phyloP scores from a whole-genome alignment of 257 asterid species.

The Catharanthus roseus region DNA sequence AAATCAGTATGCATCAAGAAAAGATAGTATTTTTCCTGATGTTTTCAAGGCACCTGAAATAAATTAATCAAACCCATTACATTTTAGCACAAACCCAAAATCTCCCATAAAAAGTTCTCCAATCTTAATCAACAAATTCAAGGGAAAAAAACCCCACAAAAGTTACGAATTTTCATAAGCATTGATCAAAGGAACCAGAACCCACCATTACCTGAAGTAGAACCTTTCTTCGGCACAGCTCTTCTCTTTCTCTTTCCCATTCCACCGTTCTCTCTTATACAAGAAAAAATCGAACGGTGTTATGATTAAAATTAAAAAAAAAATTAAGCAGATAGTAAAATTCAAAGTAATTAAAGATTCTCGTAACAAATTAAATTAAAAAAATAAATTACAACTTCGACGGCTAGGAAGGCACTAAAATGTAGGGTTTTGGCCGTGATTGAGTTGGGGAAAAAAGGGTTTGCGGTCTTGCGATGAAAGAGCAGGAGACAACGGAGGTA shows the following conservation, averaged over 20 bases:
- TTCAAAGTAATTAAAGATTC: not conserved
- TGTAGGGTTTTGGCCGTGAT: conserved; percentile 16
- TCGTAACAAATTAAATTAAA: not conserved
- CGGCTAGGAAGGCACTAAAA: conserved; percentile 5
- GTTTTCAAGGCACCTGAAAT: not conserved
- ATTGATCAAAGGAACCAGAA: not conserved
- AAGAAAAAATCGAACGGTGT: not conserved
- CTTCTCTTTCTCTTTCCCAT: conserved; percentile 44
- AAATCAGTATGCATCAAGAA: not conserved
- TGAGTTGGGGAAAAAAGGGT: conserved; percentile 14
- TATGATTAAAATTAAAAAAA: not conserved
- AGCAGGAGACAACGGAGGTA: conserved; percentile 25
- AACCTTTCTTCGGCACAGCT: conserved; percentile 24
- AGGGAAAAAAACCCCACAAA: not conserved
- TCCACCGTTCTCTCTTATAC: conserved; percentile 7
- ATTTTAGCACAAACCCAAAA: not conserved
- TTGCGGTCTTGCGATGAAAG: conserved; percentile 18
- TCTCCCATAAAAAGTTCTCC: not conserved
- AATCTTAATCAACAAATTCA: not conserved
- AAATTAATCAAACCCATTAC: not conserved
- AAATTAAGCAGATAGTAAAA: not conserved
- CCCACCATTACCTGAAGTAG: conserved; percentile 19
- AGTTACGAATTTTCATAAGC: not conserved
- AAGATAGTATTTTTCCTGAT: not conserved
- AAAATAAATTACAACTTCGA: not conserved